Evolutionary conservation across 192 early-diverging fungal genomes (phyloP), one percentile per base, ranked within the genome.

Genomic region (Coemansia asiatica): DNA sequence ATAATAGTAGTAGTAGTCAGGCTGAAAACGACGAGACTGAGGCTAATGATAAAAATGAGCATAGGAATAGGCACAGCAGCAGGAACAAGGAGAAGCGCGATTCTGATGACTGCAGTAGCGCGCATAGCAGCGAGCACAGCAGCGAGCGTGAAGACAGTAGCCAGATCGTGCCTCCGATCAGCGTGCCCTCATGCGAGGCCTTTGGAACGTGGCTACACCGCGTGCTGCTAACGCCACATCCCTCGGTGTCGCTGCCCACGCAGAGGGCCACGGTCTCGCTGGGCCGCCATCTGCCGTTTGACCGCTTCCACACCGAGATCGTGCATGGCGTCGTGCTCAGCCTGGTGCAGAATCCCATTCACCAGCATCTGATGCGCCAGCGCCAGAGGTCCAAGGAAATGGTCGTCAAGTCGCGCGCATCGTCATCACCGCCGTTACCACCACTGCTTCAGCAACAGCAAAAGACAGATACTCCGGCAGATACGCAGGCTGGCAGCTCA

Each of bases 201-300:
- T 76, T 84, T 62, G 67, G 68, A 23, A 66, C 66, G n/a, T 83
- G 81, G 81, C 73, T 83, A 46, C 76, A 83, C 35, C 65, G 73
- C 60, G 68, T 83, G 66, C 71, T 83, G 27, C 56, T 83, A 53
- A 61, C 76, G 31, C 72, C 81, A 38, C 69, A 78, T 16, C 69
- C 71, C 4, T 67, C 69, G 6, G 76, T 83, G 29, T 74, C 76
- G 46, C 55, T 72, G 40, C 72, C 71, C n/a, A 67, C 72, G 64
- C 81, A 83, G 72, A 66, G 66, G 0, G 76, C 81, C 21, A 56
- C 66, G 1, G 76, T 83, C 4, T 51, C 36, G 36, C 67, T 83
- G 13, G 76, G 81, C 2, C 57, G 56, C 46, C 63, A 54, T 49
- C 71, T 83, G 60, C 23, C 28, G 13, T 83, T 83, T 33, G 76